These are phyloP conservation scores for Colletotrichum acutatum DNA, from an alignment of 2,329 filamentous ascomycete species.

Conservation along the genomic window DNA sequence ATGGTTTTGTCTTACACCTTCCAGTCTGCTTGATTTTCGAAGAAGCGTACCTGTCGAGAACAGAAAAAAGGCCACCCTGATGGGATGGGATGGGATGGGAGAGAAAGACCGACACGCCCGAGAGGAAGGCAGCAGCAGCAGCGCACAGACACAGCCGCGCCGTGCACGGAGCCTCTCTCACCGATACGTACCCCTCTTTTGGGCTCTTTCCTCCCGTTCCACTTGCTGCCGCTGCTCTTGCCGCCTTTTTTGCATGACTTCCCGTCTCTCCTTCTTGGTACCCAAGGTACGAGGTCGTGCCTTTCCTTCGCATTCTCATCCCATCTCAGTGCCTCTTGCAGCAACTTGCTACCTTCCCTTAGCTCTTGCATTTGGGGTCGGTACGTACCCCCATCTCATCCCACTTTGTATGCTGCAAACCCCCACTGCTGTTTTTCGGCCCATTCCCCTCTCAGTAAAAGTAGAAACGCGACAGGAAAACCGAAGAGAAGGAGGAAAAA, in stretches of 20 bases:
- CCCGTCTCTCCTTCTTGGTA: neutral
- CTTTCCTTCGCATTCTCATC: slow-evolving; percentile 12
- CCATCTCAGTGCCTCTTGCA: slow-evolving; percentile 26
- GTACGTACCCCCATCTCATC: slow-evolving; percentile 23
- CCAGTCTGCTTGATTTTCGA: neutral
- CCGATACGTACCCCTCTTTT: slow-evolving; percentile 12
- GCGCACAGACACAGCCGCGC: slow-evolving; percentile 25
- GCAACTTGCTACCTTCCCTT: neutral
- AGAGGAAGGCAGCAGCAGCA: slow-evolving; percentile 12
- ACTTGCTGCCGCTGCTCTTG: neutral
- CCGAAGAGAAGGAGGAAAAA: neutral
- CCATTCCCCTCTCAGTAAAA: slow-evolving; percentile 15
- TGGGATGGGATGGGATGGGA: neutral
- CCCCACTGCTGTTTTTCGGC: slow-evolving; percentile 26
- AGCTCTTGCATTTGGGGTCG: slow-evolving; percentile 6
- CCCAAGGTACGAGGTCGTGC: neutral
- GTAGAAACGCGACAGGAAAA: neutral
- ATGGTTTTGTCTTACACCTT: slow-evolving; percentile 1
- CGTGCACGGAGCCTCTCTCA: slow-evolving; percentile 28
- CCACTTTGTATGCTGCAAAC: slow-evolving; percentile 29
- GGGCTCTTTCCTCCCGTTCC: neutral
- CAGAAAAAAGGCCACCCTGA: neutral
- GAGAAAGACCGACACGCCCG: slow-evolving; percentile 28
- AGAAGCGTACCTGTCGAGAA: neutral
- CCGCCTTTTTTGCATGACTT: neutral